phyloP scores from a whole-genome alignment of 768 basidiomycete species.

The Xerocomellus dryophilus region DNA sequence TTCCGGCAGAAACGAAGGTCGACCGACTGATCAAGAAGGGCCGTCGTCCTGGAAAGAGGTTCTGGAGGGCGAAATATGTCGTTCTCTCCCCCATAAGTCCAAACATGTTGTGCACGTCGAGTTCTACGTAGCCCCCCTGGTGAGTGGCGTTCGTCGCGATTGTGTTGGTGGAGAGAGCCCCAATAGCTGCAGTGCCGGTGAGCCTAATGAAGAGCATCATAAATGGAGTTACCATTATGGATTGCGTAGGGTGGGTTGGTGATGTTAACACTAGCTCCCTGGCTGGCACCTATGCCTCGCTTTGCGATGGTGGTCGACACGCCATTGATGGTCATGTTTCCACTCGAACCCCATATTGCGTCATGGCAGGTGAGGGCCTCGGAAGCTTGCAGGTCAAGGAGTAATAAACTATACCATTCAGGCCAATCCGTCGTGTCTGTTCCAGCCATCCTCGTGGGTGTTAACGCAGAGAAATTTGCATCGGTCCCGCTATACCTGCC shows the following conservation, averaged over 20 bases:
- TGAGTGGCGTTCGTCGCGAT: slow-evolving; percentile 71
- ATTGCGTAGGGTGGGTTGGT: slow-evolving; percentile 65
- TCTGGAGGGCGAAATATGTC: slow-evolving; percentile 54
- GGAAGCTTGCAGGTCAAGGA: neutral
- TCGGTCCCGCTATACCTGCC: slow-evolving; percentile 40
- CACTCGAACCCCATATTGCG: slow-evolving; percentile 58
- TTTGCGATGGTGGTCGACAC: slow-evolving; percentile 42
- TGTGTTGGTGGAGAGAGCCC: slow-evolving; percentile 48
- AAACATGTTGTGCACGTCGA: slow-evolving; percentile 67
- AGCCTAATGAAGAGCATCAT: neutral
- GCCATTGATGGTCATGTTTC: slow-evolving; percentile 69
- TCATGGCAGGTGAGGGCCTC: slow-evolving; percentile 58
- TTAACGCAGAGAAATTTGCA: slow-evolving; percentile 50
- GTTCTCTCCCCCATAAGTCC: slow-evolving; percentile 67
- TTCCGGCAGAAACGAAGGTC: slow-evolving; percentile 62
- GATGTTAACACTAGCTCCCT: slow-evolving; percentile 43
- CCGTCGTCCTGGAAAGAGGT: slow-evolving; percentile 52
- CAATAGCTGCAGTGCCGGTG: slow-evolving; percentile 39
- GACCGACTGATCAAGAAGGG: slow-evolving; percentile 69
- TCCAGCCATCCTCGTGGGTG: neutral
- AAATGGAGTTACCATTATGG: slow-evolving; percentile 52
- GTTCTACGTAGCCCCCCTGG: slow-evolving; percentile 53
- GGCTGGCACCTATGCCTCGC: slow-evolving; percentile 47
- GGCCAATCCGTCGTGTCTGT: slow-evolving; percentile 36
- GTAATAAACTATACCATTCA: slow-evolving; percentile 48